Conservation (phyloP, 306 rosid genomes). For the Acacia crassicarpa region DNA sequence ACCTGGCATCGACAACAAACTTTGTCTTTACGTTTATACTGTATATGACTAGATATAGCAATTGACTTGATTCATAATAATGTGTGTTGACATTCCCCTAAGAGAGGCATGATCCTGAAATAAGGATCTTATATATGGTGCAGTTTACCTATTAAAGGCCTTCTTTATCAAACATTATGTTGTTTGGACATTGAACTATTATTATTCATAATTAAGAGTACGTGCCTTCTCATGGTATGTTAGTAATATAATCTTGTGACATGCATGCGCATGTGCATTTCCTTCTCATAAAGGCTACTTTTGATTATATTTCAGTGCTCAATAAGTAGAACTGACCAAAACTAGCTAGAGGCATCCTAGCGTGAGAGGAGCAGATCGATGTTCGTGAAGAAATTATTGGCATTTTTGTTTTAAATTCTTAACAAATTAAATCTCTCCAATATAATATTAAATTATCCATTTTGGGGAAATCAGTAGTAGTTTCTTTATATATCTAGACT, state of each 20-base stretch:
- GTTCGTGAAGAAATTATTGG: no score
- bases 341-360: neutral
- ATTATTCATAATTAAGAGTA: neutral
- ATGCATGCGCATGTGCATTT: neutral
- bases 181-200: neutral
- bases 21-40: neutral
- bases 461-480: neutral
- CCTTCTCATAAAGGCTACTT: no score
- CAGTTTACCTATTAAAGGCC: neutral
- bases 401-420: no score
- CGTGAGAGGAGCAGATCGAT: neutral
- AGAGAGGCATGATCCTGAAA: constrained; percentile 1
- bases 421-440: neutral
- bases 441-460: neutral
- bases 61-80: neutral
- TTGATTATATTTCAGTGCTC: neutral
- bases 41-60: neutral
- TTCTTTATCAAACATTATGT: neutral
- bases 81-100: neutral
- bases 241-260: neutral
- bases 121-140: neutral
- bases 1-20: neutral
- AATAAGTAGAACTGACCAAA: neutral
- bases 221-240: neutral
- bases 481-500: neutral